A percentile compares a stretch with the other conserved stretches of the same genome.
These are phyloP conservation scores for Dryas integrifolia DNA, from an alignment of 331 rosid species.

Conservation along the genomic window DNA sequence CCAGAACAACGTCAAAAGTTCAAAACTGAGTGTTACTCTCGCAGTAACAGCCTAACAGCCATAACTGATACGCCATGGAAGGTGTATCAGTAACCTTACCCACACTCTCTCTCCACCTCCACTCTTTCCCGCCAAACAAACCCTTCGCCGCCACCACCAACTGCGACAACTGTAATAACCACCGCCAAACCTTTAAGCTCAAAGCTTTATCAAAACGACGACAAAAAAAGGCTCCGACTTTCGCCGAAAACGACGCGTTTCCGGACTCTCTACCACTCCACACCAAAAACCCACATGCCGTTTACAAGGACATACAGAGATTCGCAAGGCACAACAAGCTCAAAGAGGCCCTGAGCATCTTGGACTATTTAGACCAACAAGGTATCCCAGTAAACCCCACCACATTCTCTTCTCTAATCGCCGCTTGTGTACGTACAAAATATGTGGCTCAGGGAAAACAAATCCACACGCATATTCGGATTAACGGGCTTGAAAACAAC, in stretches of 20 bases:
- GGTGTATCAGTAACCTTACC: constrained; percentile 24
- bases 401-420: constrained; percentile 62
- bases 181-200: constrained; percentile 18
- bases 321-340: constrained; percentile 58
- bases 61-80: constrained; percentile 40
- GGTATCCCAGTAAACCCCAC: constrained; percentile 73
- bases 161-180: not conserved
- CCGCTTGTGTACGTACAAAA: constrained; percentile 68
- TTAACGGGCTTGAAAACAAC: constrained; percentile 63
- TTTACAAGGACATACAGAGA: constrained; percentile 54
- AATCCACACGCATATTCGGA: constrained; percentile 52
- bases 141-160: constrained; percentile 17
- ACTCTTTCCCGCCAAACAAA: constrained; percentile 33
- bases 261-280: constrained; percentile 72
- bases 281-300: constrained; percentile 55
- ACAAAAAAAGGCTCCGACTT: constrained; percentile 21
- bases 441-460: constrained; percentile 45
- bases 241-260: constrained; percentile 52
- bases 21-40: not conserved
- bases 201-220: constrained; percentile 27
- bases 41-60: not conserved
- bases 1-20: not conserved
- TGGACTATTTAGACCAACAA: constrained; percentile 67
- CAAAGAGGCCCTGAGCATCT: constrained; percentile 52
- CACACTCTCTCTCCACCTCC: constrained; percentile 33